Base-by-base conservation (phyloP, 352 stramenopile genomes). In the Plasmopara viticola region DNA sequence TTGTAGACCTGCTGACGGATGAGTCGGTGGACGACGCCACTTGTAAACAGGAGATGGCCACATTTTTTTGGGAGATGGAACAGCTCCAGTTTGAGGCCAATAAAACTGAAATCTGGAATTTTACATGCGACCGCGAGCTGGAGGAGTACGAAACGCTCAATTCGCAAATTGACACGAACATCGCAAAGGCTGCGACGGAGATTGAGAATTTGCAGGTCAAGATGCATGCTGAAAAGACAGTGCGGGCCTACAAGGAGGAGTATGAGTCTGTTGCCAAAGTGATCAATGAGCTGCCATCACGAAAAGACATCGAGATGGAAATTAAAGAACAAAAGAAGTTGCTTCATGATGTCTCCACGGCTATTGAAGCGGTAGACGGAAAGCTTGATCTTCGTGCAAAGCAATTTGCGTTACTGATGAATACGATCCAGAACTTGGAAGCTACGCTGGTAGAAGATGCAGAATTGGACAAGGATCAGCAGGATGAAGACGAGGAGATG, bases 181-280 rank as follows among this genome's bases (percentile, higher is more conserved):
- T 94, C 47, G 48, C 43, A 29, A 82, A 78, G 37, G 81, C 82
- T 18, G 60, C 70, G 6, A 63, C 58, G 29, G 80, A 93, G 56
- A 95, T 95, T 37, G 72, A 92, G 44, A 56, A 82, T 44, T 76
- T 95, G 41, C 88, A 91, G 64, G 50, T 56, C 10, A 83, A 85
- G 29, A 77, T 95, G 47, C 73, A 79, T 38, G 68, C 79, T 20
- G 82, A 95, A 51, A 86, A 83, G 56, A 81, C 65, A 0, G 65
- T 93, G 15, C 77, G 82, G 7, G 74, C 73, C 29, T 93, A 93
- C 62, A 95, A 95, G 54, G 81, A 95, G 56, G 84, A 93, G 57
- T 95, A 95, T 64, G 84, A 95, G 58, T 87, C 78, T 14, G 83
- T 90, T 46, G 82, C 84, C 33, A 64, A 80, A 13, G 77, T 90